Evolutionary conservation across 2,329 filamentous ascomycete species (phyloP), one percentile per base, ranked within the genome.

Genomic region (Paracorniculantispora psalliotae): DNA sequence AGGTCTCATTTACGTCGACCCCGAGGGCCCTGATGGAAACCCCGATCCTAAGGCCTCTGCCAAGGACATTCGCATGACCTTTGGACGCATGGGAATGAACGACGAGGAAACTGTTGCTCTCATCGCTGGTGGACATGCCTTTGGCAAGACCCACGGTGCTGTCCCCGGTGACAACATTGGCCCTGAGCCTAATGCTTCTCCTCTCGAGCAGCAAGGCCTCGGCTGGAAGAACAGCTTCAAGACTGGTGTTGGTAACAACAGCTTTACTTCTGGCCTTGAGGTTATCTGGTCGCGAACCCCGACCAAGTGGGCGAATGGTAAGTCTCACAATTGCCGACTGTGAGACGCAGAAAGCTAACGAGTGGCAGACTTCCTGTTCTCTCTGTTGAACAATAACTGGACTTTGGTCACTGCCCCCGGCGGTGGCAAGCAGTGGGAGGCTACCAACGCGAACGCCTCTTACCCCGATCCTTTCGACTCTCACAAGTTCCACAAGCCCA

Each of bases 131-230:
- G 89, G 89, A 43, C 89, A 92, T 78, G 81, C 84, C 25, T 90
- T 92, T 66, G 89, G 89, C 68, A 92, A 92, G 82, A 90, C 88
- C 0, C 89, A 92, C 73, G 89, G 89, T 65, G 89, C 89, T 28
- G 88, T 76, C 58, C 76, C 84, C 13, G 74, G 80, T n/a, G 80
- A 82, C 63, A 81, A 90, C 66, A 80, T 91, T 55, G 87, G 87
- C 59, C 73, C 77, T 21, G 89, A 90, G 71, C 89, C 89, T 21
- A 81, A 86, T 67, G 86, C 76, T 12, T 86, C 87, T 58, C 71
- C 73, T 43, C 73, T 92, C 33, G 83, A 88, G 66, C 71, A 82
- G 63, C 87, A 90, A 69, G 89, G 89, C 61, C 75, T 92, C 15
- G 89, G 89, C 65, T 92, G 89, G 89, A 71, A 72, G 63, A 92